phyloP scores from a whole-genome alignment of 1,284 basidiomycete genomes.

The Trichosporon inkin region DNA sequence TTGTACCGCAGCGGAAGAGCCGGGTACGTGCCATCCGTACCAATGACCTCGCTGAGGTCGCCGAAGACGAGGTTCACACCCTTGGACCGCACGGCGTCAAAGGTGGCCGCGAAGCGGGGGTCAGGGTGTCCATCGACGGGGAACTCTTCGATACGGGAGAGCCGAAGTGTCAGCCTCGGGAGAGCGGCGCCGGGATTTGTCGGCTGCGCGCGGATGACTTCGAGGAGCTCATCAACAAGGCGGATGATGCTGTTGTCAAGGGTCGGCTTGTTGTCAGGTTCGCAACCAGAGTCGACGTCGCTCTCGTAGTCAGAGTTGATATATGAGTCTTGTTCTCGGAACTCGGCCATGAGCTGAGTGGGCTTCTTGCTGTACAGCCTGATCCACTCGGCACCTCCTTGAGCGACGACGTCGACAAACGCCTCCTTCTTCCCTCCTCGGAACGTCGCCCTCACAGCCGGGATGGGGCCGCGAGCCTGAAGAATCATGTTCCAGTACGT shows the following conservation, averaged over 20 bases:
- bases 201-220: slow-evolving; percentile 23
- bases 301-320: slow-evolving; percentile 51
- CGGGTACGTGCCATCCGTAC: slow-evolving; percentile 63
- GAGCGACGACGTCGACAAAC: slow-evolving; percentile 68
- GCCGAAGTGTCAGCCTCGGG: slow-evolving; percentile 58
- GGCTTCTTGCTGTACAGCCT: slow-evolving; percentile 77
- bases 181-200: slow-evolving; percentile 26
- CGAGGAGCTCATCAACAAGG: slow-evolving; percentile 52
- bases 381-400: slow-evolving; percentile 69
- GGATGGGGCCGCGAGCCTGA: slow-evolving; percentile 58
- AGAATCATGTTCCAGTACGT: slow-evolving; percentile 67
- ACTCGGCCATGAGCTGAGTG: slow-evolving; percentile 66
- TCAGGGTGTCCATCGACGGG: slow-evolving; percentile 50
- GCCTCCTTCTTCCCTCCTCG: slow-evolving; percentile 44
- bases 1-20: slow-evolving; percentile 58
- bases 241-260: slow-evolving; percentile 24
- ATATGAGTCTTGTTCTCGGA: slow-evolving; percentile 76
- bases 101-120: slow-evolving; percentile 61
- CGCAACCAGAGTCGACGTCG: slow-evolving; percentile 12
- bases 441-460: slow-evolving; percentile 51
- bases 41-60: slow-evolving; percentile 48
- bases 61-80: slow-evolving; percentile 63
- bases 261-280: slow-evolving; percentile 52
- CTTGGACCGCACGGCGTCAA: slow-evolving; percentile 44
- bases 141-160: slow-evolving; percentile 60